Percentiles rank a stretch among this genome's conserved stretches.
Evolutionary conservation across 305 asterid genomes (phyloP).

Genomic region (Fraxinus angustifolia): DNA sequence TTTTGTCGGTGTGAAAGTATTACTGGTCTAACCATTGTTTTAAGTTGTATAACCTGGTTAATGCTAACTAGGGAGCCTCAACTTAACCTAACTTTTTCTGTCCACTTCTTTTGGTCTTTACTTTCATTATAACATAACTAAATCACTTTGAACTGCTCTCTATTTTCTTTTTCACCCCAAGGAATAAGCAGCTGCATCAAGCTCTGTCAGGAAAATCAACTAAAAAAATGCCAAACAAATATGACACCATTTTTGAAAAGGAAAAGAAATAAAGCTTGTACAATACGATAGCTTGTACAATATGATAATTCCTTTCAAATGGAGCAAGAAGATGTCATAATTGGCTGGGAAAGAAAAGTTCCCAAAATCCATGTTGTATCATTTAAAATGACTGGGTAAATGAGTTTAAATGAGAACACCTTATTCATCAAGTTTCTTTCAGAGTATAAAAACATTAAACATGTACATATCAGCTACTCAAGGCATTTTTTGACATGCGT

Average conservation of each 20-base stretch:
- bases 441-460: conserved; percentile 26
- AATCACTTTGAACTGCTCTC: background rate
- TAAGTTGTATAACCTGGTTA: background rate
- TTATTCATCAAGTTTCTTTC: conserved; percentile 12
- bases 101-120: background rate
- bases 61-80: background rate
- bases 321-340: background rate
- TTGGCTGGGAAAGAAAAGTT: background rate
- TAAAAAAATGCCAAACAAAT: background rate
- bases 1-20: background rate
- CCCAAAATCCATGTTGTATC: background rate
- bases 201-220: background rate
- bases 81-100: background rate
- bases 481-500: background rate
- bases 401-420: background rate
- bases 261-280: background rate
- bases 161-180: background rate
- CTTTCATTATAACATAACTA: background rate
- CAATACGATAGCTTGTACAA: background rate
- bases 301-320: background rate
- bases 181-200: background rate
- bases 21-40: background rate
- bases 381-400: conserved; percentile 19
- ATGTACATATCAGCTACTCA: conserved; percentile 27
- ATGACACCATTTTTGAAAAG: background rate